Percentiles rank a stretch among this genome's conserved stretches.
phyloP scores from a whole-genome alignment of 345 rosid genomes.

The Camelina neglecta region DNA sequence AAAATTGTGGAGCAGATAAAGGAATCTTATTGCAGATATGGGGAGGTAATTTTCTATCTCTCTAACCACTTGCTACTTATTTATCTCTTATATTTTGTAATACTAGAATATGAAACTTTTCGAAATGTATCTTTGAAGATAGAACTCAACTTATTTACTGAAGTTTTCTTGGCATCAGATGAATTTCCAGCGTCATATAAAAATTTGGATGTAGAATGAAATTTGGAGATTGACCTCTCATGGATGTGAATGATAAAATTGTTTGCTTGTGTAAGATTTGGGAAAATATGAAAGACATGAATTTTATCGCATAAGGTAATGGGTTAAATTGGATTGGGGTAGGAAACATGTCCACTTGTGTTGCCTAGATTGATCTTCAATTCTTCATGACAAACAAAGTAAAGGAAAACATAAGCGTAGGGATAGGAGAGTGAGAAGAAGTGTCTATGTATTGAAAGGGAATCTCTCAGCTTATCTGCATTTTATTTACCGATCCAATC shows the following conservation, averaged over 20 bases:
- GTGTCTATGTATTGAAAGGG: not conserved
- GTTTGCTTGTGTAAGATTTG: not conserved
- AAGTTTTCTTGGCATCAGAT: conserved; percentile 21
- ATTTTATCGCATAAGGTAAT: conserved; percentile 1
- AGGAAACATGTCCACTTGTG: not conserved
- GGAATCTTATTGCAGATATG: conserved; percentile 68
- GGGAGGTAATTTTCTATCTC: conserved; percentile 56
- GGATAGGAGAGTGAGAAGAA: conserved; percentile 8
- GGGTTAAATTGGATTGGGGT: not conserved
- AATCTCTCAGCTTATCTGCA: not conserved
- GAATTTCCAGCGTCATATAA: conserved; percentile 12
- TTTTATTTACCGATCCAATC: not conserved
- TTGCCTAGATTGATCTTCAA: conserved; percentile 1
- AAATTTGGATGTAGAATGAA: conserved; percentile 8
- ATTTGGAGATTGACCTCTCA: conserved; percentile 1
- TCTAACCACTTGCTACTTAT: conserved; percentile 16
- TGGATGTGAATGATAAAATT: conserved; percentile 15
- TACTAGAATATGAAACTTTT: not conserved
- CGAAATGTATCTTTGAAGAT: not conserved
- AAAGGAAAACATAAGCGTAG: not conserved
- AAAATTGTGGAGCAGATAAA: conserved; percentile 60
- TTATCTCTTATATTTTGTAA: not conserved
- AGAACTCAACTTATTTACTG: not conserved
- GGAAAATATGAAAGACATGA: conserved; percentile 11
- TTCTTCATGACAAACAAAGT: not conserved